Conservation (phyloP, 345 rosid species). For the Camelina neglecta region DNA sequence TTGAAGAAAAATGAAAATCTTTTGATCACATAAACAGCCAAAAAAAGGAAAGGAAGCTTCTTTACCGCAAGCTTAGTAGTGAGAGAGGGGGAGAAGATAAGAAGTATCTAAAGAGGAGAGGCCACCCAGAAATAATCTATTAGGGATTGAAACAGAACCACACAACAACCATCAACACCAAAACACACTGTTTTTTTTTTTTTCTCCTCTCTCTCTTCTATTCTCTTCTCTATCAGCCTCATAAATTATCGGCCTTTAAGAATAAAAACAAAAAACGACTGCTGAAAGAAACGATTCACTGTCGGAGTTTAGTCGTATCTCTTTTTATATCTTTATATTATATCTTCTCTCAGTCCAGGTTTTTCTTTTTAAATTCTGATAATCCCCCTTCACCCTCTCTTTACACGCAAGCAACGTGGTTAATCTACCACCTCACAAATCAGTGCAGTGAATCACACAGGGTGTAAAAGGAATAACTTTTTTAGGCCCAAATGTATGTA, state of each 20-base stretch:
- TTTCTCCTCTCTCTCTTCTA: conserved; percentile 29
- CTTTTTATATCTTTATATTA: conserved; percentile 1
- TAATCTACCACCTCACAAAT: conserved; percentile 29
- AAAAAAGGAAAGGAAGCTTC: conserved; percentile 38
- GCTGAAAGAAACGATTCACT: conserved; percentile 41
- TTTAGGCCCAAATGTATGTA: background rate
- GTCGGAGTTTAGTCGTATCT: conserved; percentile 5
- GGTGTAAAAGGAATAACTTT: conserved; percentile 12
- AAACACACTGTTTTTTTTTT: conserved; percentile 29
- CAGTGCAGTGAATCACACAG: background rate
- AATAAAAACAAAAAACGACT: conserved; percentile 44
- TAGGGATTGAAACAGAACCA: conserved; percentile 65
- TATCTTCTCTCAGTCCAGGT: conserved; percentile 13
- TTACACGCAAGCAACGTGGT: conserved; percentile 51
- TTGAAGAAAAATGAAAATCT: conserved; percentile 18
- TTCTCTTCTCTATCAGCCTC: conserved; percentile 54
- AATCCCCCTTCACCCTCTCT: conserved; percentile 21
- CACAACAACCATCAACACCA: conserved; percentile 42
- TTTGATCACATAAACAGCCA: conserved; percentile 29
- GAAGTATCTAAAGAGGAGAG: conserved; percentile 39
- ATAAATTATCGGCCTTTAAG: conserved; percentile 49
- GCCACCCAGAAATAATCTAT: conserved; percentile 58
- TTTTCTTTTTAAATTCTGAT: conserved; percentile 19
- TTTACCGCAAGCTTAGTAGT: conserved; percentile 32
- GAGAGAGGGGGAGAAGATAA: conserved; percentile 37